A percentile compares a stretch with the other conserved stretches of the same genome.
phyloP scores from a whole-genome alignment of 371 early-diverging fungal genomes.

The Chytridium lagenaria region DNA sequence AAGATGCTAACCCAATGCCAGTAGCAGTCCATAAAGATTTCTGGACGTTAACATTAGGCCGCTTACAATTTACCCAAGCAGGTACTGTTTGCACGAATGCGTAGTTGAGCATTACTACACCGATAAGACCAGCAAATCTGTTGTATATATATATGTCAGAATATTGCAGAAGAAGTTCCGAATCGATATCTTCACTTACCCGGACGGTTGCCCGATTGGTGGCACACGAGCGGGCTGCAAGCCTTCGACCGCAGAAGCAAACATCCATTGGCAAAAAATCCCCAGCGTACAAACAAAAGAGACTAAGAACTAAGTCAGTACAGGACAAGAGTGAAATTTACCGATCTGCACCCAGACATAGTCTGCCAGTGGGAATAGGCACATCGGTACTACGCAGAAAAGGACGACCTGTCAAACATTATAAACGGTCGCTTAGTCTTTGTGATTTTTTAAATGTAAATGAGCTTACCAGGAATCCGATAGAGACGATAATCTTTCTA shows the following conservation, averaged over 20 bases:
- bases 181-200: slow-evolving; percentile 15
- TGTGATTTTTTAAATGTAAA: neutral
- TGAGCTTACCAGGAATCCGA: slow-evolving; percentile 25
- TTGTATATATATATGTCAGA: no score
- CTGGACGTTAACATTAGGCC: slow-evolving; percentile 40
- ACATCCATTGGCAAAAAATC: slow-evolving; percentile 44
- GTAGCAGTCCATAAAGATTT: slow-evolving; percentile 31
- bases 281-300: slow-evolving; percentile 38
- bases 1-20: slow-evolving; percentile 16
- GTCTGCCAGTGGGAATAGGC: slow-evolving; percentile 17
- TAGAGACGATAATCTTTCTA: slow-evolving; percentile 30
- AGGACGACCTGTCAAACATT: neutral
- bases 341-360: slow-evolving; percentile 21
- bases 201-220: slow-evolving; percentile 25
- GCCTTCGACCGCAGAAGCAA: slow-evolving; percentile 20
- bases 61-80: slow-evolving; percentile 41
- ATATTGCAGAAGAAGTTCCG: no score
- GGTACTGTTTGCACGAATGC: slow-evolving; percentile 43
- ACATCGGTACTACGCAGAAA: slow-evolving; percentile 26
- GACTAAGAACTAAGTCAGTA: slow-evolving; percentile 21
- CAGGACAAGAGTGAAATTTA: neutral
- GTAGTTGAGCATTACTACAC: slow-evolving; percentile 43
- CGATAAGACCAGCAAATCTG: slow-evolving; percentile 38
- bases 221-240: slow-evolving; percentile 26
- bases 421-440: no score